Percentiles rank a stretch among this genome's conserved stretches.
phyloP scores from a whole-genome alignment of 2,329 filamentous ascomycete species.

The Ceratocystis colombiana region DNA sequence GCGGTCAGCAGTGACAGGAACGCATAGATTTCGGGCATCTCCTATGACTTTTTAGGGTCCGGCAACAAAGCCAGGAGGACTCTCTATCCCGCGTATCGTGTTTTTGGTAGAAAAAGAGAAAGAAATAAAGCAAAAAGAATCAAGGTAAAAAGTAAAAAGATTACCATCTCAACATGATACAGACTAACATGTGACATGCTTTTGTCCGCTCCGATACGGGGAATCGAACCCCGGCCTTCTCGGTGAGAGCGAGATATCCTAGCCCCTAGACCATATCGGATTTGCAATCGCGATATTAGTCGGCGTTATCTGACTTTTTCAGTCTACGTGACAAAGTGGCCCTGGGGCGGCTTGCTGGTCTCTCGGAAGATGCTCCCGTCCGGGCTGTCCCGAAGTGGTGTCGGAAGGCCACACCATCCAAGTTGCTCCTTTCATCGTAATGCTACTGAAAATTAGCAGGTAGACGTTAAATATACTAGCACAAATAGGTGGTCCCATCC shows the following conservation, averaged over 20 bases:
- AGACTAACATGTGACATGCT: too few relatives aligned
- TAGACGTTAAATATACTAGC: too few relatives aligned
- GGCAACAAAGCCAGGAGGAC: too few relatives aligned
- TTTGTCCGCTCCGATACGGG: constrained; percentile 25
- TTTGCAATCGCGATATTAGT: neutral
- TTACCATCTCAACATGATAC: neutral
- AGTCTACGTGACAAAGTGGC: neutral
- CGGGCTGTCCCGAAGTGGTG: neutral
- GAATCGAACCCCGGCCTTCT: constrained; percentile 28
- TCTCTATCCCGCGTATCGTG: too few relatives aligned
- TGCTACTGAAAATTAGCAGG: too few relatives aligned
- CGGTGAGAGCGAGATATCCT: constrained; percentile 27
- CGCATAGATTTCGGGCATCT: too few relatives aligned
- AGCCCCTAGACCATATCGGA: constrained; percentile 26
- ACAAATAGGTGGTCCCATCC: neutral
- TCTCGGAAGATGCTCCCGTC: neutral
- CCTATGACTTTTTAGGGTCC: too few relatives aligned
- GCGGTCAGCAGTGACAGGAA: too few relatives aligned
- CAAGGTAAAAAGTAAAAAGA: neutral
- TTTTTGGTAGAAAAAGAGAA: neutral
- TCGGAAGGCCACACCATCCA: neutral
- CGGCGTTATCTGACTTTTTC: too few relatives aligned
- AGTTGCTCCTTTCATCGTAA: too few relatives aligned
- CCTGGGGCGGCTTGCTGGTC: neutral
- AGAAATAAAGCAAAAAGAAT: neutral